Evolutionary conservation across 192 early-diverging fungal species (phyloP), one percentile per base, ranked within the genome.

Genomic region (Umbelopsis ramanniana): DNA sequence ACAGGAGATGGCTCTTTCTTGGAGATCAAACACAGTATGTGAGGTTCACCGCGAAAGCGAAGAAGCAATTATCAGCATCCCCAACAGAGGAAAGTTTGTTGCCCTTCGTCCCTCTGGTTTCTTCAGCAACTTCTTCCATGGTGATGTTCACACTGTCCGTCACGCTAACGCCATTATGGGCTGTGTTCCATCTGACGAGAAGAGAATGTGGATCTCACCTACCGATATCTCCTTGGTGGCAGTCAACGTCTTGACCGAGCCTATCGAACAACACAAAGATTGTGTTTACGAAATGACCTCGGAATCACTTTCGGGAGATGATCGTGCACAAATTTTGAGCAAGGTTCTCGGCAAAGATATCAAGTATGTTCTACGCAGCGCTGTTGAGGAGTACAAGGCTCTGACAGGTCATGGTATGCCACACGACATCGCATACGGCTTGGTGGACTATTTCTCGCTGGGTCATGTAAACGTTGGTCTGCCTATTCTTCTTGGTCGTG

Each of bases 81-180:
- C 50, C 2, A 50, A 70, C 17, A 11, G 45, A 29, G 52, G 54
- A 0, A 60, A 40, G 6, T 68, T 43, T 70, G 74, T 75, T 7
- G 68, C 74, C 9, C 43, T 75, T 3, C 74, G 68, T 66, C 74
- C 74, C 17, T 48, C 37, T 26, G 29, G 68, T 6, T 75, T 75
- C 29, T 63, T 63, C 57, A 63, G 24, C 9, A 63, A 63, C 29
- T 66, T 68, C 33, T 26, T 68, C 0, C 24, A 24, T 9, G 33
- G 33, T 4, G 52, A 74, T 46, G 15, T 33, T 9, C 17, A 14
- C 2, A 10, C 52, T 6, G 68, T 74, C 50, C 46, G 50, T 48
- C 37, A 21, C 10, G 17, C 24, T 17, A 19, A 19, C 10, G 33
- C 15, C 14, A 60, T 60, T 19, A 3, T 35, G 10, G 24, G 29